A percentile compares a stretch with the other conserved stretches of the same genome.
These are phyloP conservation scores for Arachnopeziza araneosa DNA, from an alignment of 2,329 filamentous ascomycete species.

Conservation along the genomic window DNA sequence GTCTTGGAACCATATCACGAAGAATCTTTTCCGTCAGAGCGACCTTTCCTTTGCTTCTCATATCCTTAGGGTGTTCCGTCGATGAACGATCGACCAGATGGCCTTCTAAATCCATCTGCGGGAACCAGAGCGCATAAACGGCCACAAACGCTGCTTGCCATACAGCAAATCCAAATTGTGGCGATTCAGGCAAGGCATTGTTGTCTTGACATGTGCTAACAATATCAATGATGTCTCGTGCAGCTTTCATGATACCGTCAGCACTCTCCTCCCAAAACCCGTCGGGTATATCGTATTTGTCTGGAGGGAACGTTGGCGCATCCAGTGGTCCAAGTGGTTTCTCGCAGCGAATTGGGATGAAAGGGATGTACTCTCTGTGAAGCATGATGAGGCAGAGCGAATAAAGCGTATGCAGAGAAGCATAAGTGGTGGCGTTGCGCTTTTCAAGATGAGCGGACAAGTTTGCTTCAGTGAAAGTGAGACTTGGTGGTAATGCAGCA, in stretches of 20 bases:
- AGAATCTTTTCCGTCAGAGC: conserved; percentile 46
- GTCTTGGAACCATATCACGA: conserved; percentile 43
- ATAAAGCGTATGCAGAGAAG: conserved; percentile 61
- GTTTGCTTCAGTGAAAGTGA: conserved; percentile 55
- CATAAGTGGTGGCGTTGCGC: conserved; percentile 57
- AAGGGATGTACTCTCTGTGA: conserved; percentile 63
- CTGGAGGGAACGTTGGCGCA: conserved; percentile 46
- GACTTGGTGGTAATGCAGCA: conserved; percentile 43
- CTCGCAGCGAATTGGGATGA: conserved; percentile 51
- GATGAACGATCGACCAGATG: conserved; percentile 40
- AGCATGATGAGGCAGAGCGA: conserved; percentile 62
- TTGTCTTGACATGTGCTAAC: conserved; percentile 55
- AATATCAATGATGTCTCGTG: conserved; percentile 58
- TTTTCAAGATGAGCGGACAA: conserved; percentile 61
- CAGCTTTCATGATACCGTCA: conserved; percentile 56
- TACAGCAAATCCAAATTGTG: conserved; percentile 60
- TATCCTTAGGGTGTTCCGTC: not conserved
- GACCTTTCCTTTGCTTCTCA: conserved; percentile 18
- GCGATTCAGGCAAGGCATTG: conserved; percentile 58
- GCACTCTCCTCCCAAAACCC: conserved; percentile 61
- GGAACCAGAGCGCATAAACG: conserved; percentile 62
- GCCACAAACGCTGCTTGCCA: conserved; percentile 63
- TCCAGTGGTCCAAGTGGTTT: conserved; percentile 53
- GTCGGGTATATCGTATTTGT: conserved; percentile 40
- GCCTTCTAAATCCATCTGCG: conserved; percentile 57